phyloP scores from a whole-genome alignment of 345 rosid species.

The Microcos paniculata region DNA sequence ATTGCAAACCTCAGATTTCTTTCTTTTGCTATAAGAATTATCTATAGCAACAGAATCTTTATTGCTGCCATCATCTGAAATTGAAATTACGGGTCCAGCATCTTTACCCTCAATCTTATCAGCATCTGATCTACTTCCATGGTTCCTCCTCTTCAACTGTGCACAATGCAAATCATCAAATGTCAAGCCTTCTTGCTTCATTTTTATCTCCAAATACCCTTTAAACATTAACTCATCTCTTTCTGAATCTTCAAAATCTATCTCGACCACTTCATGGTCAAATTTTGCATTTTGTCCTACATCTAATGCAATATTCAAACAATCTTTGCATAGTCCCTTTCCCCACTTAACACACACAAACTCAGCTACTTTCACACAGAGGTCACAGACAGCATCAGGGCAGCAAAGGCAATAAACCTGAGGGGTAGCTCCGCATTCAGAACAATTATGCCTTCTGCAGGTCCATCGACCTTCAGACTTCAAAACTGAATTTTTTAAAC shows the following conservation, averaged over 20 bases:
- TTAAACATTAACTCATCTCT: conserved; percentile 44
- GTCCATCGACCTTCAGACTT: conserved; percentile 10
- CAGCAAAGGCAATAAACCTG: neutral
- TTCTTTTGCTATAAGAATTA: too few species aligned
- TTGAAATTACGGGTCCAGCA: conserved; percentile 10
- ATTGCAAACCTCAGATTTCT: neutral
- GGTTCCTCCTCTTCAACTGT: conserved; percentile 12
- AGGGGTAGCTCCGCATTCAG: neutral
- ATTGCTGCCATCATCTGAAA: conserved; percentile 20
- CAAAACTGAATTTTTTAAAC: neutral
- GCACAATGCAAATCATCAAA: conserved; percentile 39
- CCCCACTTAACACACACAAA: neutral
- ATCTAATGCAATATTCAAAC: neutral
- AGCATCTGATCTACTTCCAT: neutral
- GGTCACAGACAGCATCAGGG: conserved; percentile 3
- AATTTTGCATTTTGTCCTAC: conserved; percentile 1
- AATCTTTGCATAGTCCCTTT: neutral
- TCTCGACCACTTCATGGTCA: neutral
- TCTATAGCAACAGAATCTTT: too few species aligned
- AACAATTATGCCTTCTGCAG: conserved; percentile 12
- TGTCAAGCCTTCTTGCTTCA: conserved; percentile 35
- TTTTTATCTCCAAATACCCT: conserved; percentile 48
- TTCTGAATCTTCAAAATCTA: conserved; percentile 25
- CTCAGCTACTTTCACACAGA: neutral
- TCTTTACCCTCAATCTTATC: conserved; percentile 10